A percentile compares a stretch with the other conserved stretches of the same genome.
phyloP scores from a whole-genome alignment of 192 early-diverging fungal genomes.

The Kappamyces sp. region DNA sequence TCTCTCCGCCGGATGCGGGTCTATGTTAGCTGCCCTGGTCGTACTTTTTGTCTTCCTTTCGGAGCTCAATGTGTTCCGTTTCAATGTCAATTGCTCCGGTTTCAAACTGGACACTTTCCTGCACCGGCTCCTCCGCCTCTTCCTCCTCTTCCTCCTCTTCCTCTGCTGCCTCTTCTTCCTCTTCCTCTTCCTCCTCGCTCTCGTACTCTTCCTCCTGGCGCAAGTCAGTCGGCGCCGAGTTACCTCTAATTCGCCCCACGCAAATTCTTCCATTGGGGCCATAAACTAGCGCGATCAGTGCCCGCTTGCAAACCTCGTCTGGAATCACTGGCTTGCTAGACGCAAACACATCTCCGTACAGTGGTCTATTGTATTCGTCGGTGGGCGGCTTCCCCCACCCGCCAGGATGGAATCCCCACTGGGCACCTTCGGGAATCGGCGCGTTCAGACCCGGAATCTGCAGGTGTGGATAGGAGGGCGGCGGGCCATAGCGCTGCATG shows the following conservation, averaged over 20 bases:
- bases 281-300: constrained; percentile 35
- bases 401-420: constrained; percentile 98
- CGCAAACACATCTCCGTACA: constrained; percentile 96
- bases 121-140: constrained; percentile 11
- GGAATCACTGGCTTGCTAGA: constrained; percentile 42
- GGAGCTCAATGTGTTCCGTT: constrained; percentile 81
- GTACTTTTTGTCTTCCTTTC: constrained; percentile 60
- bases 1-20: constrained; percentile 24
- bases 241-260: constrained; percentile 88
- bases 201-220: constrained; percentile 76
- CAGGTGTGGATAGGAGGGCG: constrained; percentile 87
- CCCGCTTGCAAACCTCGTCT: constrained; percentile 41
- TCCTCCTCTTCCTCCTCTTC: constrained; percentile 38
- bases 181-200: constrained; percentile 60
- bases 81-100: constrained; percentile 72
- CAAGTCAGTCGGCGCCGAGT: constrained; percentile 16
- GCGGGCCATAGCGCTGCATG: constrained; percentile 97
- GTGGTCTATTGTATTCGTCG: constrained; percentile 73
- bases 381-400: constrained; percentile 63
- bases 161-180: constrained; percentile 51
- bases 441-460: constrained; percentile 91
- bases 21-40: constrained; percentile 12
- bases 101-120: constrained; percentile 58
- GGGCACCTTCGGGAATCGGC: constrained; percentile 93
- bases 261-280: constrained; percentile 62